phyloP scores from a whole-genome alignment of 2,329 filamentous ascomycete genomes.

The Thielaviopsis populi region DNA sequence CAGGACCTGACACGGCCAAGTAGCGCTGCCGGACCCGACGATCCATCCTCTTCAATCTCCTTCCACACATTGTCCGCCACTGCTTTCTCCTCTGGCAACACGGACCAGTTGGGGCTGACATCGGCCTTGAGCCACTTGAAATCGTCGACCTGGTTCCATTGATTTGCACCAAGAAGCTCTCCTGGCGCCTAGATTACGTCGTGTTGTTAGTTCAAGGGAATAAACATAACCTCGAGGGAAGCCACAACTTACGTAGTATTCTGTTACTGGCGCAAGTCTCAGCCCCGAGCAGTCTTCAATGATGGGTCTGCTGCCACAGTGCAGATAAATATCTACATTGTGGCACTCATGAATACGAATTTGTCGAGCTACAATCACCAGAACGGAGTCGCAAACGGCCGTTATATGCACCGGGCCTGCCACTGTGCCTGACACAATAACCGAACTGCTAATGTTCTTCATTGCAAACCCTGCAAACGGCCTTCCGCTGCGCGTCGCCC shows the following conservation, averaged over 20 bases:
- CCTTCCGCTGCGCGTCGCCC: constrained; percentile 38
- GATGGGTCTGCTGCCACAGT: constrained; percentile 71
- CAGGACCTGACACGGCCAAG: background rate
- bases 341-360: constrained; percentile 82
- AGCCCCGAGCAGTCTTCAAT: constrained; percentile 77
- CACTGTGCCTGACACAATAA: constrained; percentile 67
- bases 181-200: constrained; percentile 1
- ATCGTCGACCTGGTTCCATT: constrained; percentile 86
- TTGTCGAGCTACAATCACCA: constrained; percentile 71
- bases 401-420: constrained; percentile 75
- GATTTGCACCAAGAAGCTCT: constrained; percentile 34
- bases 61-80: constrained; percentile 53
- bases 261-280: constrained; percentile 63
- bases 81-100: constrained; percentile 45
- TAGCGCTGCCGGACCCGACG: background rate
- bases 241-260: constrained; percentile 39
- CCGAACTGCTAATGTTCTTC: constrained; percentile 51
- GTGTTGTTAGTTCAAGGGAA: constrained; percentile 7
- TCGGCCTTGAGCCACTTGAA: constrained; percentile 92
- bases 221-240: background rate
- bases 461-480: constrained; percentile 56
- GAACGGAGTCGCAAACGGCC: constrained; percentile 51
- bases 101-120: constrained; percentile 74
- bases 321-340: constrained; percentile 70
- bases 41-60: constrained; percentile 43